These are phyloP conservation scores for Aspergillus sclerotiicarbonarius DNA, from an alignment of 495 filamentous ascomycete species.

Conservation along the genomic window DNA sequence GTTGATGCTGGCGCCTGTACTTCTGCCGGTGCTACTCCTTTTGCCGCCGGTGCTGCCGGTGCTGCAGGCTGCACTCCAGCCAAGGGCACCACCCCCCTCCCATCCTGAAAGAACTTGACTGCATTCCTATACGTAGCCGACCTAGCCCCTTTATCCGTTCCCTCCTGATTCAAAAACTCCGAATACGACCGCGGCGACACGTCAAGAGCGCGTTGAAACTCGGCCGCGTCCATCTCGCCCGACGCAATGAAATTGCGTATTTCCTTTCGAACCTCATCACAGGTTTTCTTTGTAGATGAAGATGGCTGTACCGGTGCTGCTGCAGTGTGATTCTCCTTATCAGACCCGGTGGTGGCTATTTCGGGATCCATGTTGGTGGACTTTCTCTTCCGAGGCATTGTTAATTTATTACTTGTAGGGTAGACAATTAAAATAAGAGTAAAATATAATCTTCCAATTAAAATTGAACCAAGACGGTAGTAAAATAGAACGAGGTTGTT, in stretches of 20 bases:
- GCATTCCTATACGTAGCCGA: constrained; percentile 12
- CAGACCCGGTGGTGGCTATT: neutral
- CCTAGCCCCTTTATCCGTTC: constrained; percentile 6
- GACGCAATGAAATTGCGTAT: constrained; percentile 13
- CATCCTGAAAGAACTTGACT: neutral
- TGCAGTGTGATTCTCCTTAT: neutral
- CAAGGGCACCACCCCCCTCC: neutral
- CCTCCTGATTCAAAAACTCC: constrained; percentile 13
- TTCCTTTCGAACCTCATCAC: constrained; percentile 10
- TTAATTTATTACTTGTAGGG: too few species aligned
- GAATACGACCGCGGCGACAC: constrained; percentile 8
- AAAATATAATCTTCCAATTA: too few species aligned
- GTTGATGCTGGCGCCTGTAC: neutral
- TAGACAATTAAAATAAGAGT: too few species aligned
- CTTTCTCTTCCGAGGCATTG: too few species aligned
- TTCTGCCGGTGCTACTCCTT: neutral
- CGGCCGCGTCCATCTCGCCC: constrained; percentile 10
- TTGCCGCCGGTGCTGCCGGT: neutral
- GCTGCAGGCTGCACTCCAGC: neutral
- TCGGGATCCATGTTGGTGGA: neutral
- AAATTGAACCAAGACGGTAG: too few species aligned
- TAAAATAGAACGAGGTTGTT: too few species aligned
- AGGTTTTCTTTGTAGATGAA: neutral
- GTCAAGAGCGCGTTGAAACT: constrained; percentile 11
- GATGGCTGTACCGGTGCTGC: too few species aligned